phyloP scores from a whole-genome alignment of 768 basidiomycete genomes.

The Suillus alpinus region DNA sequence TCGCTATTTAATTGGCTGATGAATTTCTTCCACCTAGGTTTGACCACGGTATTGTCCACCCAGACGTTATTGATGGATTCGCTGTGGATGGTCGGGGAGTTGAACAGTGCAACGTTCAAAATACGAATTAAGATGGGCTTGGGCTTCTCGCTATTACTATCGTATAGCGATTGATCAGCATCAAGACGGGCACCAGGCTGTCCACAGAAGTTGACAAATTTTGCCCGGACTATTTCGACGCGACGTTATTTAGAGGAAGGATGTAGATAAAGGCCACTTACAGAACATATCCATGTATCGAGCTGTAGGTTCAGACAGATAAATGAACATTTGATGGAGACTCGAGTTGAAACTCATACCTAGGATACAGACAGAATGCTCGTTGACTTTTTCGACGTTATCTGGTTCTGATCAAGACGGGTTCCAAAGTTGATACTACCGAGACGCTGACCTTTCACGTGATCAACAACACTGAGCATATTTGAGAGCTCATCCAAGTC shows the following conservation, averaged over 20 bases:
- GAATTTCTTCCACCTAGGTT: slow-evolving; percentile 38
- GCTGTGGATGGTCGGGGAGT: slow-evolving; percentile 44
- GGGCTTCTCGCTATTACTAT: neutral
- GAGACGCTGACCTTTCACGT: slow-evolving; percentile 30
- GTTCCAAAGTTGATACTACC: neutral
- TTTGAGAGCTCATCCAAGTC: slow-evolving; percentile 33
- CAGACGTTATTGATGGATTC: slow-evolving; percentile 39
- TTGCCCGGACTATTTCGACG: slow-evolving; percentile 18
- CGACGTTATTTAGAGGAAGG: neutral
- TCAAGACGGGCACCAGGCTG: slow-evolving; percentile 35
- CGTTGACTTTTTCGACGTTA: slow-evolving; percentile 1
- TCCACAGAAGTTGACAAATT: slow-evolving; percentile 37
- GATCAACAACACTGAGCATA: slow-evolving; percentile 30
- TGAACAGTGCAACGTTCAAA: slow-evolving; percentile 35
- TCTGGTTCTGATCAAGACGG: slow-evolving; percentile 3
- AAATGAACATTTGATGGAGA: neutral
- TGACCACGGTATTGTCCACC: slow-evolving; percentile 41
- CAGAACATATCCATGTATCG: slow-evolving; percentile 7
- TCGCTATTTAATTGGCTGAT: slow-evolving; percentile 41
- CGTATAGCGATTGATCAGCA: slow-evolving; percentile 23
- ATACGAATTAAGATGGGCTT: neutral
- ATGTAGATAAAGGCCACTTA: neutral
- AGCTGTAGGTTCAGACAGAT: neutral
- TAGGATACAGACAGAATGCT: slow-evolving; percentile 8
- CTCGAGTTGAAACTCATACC: neutral